Conservation (phyloP, 345 rosid genomes). For the Cardamine resedifolia region DNA sequence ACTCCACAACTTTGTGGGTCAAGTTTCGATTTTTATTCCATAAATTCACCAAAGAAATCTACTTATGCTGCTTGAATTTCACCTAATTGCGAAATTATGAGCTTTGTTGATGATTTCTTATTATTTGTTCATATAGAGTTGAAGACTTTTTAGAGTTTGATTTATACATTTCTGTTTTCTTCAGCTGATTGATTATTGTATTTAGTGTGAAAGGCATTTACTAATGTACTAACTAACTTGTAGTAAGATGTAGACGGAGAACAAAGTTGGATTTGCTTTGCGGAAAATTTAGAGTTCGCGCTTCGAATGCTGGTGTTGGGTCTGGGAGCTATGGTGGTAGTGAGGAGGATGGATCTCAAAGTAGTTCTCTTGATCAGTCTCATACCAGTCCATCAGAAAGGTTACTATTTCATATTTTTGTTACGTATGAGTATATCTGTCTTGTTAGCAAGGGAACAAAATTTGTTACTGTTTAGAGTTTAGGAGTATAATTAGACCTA, state of each 20-base stretch:
- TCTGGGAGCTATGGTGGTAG: constrained; percentile 59
- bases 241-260: constrained; percentile 71
- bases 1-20: neutral
- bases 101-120: neutral
- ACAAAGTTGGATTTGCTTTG: constrained; percentile 38
- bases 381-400: constrained; percentile 46
- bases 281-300: constrained; percentile 50
- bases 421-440: neutral
- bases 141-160: neutral
- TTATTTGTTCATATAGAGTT: neutral
- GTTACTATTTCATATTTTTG: constrained; percentile 46
- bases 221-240: constrained; percentile 30
- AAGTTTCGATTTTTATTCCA: neutral
- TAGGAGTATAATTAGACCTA: neutral
- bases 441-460: neutral
- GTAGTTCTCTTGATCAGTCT: constrained; percentile 43
- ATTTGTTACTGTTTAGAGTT: constrained; percentile 1
- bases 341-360: constrained; percentile 54
- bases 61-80: neutral
- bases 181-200: neutral
- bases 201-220: neutral
- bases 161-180: neutral
- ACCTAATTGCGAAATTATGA: neutral
- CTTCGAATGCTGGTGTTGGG: constrained; percentile 68
- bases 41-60: neutral